phyloP scores from a whole-genome alignment of 345 rosid genomes.

The Melaleuca alternifolia region DNA sequence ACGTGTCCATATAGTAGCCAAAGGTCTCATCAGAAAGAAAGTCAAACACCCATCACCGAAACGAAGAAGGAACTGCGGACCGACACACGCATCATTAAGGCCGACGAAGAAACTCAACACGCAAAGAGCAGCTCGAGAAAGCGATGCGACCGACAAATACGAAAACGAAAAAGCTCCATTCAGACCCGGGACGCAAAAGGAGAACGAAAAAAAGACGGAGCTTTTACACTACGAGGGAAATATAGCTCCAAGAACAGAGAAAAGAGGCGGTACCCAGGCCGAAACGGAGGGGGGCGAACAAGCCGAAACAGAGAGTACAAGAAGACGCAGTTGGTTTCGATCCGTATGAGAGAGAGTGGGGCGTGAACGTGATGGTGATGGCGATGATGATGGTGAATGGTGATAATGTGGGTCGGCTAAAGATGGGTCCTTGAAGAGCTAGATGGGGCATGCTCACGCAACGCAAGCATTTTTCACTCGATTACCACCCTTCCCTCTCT shows the following conservation, averaged over 20 bases:
- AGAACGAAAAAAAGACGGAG: not conserved
- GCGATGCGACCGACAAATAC: not conserved
- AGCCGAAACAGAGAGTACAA: not conserved
- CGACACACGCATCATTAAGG: not conserved
- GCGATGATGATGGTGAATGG: not conserved
- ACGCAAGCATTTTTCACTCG: not conserved
- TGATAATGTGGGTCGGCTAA: not conserved
- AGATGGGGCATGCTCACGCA: not conserved
- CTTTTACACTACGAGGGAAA: not conserved
- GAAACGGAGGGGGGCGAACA: not conserved
- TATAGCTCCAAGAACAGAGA: not conserved
- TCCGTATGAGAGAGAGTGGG: not conserved
- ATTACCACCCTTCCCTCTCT: not conserved
- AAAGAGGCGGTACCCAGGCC: not conserved
- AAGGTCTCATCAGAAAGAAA: not conserved
- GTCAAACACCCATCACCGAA: not conserved
- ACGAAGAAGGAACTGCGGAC: not conserved
- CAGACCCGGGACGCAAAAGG: not conserved
- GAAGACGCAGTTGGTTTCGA: not conserved
- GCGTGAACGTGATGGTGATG: not conserved
- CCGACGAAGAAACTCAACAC: not conserved
- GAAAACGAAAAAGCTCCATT: not conserved
- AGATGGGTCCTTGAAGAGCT: not conserved
- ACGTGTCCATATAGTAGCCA: not conserved
- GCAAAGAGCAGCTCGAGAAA: not conserved